Conservation (phyloP, 768 basidiomycete genomes). For the Chlorophyllum brunneum region DNA sequence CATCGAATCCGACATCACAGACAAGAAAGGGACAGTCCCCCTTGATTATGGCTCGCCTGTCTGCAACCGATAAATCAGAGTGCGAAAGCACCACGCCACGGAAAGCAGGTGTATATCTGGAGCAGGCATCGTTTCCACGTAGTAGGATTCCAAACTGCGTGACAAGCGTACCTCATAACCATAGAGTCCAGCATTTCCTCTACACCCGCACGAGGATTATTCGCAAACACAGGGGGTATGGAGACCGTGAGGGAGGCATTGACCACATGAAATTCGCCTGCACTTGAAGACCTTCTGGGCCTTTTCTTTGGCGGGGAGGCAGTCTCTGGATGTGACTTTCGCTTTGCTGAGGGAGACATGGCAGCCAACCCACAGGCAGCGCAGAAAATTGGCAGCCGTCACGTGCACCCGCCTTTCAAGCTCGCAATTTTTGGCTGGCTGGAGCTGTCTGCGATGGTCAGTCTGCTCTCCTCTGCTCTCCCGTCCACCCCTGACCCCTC, state of each 20-base stretch:
- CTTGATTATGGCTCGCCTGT: conserved; percentile 61
- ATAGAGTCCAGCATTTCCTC: conserved; percentile 92
- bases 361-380: too few relatives aligned
- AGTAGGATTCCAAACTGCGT: neutral
- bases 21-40: conserved; percentile 85
- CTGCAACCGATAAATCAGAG: conserved; percentile 68
- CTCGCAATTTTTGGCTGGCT: conserved; percentile 6
- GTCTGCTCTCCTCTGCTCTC: neutral
- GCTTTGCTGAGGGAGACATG: conserved; percentile 3
- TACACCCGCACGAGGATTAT: conserved; percentile 66
- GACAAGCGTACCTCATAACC: conserved; percentile 78
- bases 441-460: conserved; percentile 13
- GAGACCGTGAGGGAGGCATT: conserved; percentile 67
- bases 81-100: conserved; percentile 86
- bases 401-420: conserved; percentile 3
- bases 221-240: conserved; percentile 78
- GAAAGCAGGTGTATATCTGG: conserved; percentile 87
- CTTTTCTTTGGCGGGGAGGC: conserved; percentile 38
- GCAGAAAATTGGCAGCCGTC: conserved; percentile 4
- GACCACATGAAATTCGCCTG: conserved; percentile 58
- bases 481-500: neutral
- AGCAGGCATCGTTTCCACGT: conserved; percentile 1
- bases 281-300: conserved; percentile 22
- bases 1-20: conserved; percentile 72
- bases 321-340: neutral